Percentiles rank a stretch among this genome's conserved stretches.
phyloP scores from a whole-genome alignment of 1,139 yeast genomes.

The Suhomyces bokatorum region DNA sequence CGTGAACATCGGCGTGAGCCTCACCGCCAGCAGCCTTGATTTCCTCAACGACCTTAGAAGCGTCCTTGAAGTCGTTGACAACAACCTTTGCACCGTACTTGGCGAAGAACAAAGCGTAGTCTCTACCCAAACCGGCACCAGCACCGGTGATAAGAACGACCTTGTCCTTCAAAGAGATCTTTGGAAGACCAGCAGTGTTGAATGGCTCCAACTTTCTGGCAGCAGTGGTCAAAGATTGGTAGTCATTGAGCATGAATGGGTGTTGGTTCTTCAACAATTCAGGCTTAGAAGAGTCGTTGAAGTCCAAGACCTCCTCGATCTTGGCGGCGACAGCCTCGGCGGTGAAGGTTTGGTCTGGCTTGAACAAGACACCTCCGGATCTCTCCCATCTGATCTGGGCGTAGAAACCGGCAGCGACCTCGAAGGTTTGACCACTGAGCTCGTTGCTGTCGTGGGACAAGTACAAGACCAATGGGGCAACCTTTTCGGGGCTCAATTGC shows the following conservation, averaged over 20 bases:
- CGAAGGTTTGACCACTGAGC: conserved; percentile 73
- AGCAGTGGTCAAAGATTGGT: conserved; percentile 51
- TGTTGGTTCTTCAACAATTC: conserved; percentile 57
- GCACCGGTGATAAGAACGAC: conserved; percentile 95
- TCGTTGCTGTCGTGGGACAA: conserved; percentile 68
- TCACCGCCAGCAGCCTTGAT: conserved; percentile 74
- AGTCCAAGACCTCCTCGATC: conserved; percentile 65
- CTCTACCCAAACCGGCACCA: conserved; percentile 92
- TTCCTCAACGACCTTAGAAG: conserved; percentile 73
- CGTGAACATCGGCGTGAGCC: conserved; percentile 82
- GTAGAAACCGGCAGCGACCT: conserved; percentile 92
- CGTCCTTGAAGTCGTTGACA: conserved; percentile 85
- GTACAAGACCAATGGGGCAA: conserved; percentile 86
- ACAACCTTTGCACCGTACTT: conserved; percentile 94
- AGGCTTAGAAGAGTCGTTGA: conserved; percentile 54
- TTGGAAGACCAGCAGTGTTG: conserved; percentile 53
- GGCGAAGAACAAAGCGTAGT: conserved; percentile 83
- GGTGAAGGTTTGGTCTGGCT: conserved; percentile 74
- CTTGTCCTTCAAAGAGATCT: conserved; percentile 66
- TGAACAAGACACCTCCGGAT: conserved; percentile 80
- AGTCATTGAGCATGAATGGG: conserved; percentile 67
- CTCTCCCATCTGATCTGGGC: conserved; percentile 96
- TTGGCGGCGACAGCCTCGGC: conserved; percentile 81
- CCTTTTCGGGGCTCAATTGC: conserved; percentile 79
- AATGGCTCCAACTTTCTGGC: conserved; percentile 57